Conservation (phyloP, 106 monocot genomes). For the Dendrobium chrysotoxum region DNA sequence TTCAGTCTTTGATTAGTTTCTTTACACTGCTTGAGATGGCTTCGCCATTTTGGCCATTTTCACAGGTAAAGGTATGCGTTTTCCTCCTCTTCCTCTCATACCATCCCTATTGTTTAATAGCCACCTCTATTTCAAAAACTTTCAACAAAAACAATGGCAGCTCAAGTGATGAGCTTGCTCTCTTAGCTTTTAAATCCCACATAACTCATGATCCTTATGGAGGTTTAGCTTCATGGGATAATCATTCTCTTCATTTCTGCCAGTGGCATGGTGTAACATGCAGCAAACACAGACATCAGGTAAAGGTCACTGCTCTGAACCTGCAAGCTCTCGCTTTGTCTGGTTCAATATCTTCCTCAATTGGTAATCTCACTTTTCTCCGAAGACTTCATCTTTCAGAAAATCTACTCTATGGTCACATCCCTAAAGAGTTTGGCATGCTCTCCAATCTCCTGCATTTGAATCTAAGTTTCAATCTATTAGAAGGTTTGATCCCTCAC, state of each 20-base stretch:
- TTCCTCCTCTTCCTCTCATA: not conserved
- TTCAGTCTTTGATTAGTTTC: too few species aligned
- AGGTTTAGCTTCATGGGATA: conserved; percentile 32
- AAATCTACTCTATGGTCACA: conserved; percentile 11
- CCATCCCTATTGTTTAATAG: not conserved
- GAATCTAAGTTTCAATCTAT: conserved; percentile 18
- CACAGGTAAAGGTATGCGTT: too few species aligned
- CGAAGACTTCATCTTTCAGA: too few species aligned
- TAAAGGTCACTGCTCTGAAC: conserved; percentile 15
- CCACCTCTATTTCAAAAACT: too few species aligned
- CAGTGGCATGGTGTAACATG: conserved; percentile 35
- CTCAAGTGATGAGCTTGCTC: not conserved
- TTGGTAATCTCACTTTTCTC: conserved; percentile 37
- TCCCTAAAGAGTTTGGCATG: conserved; percentile 19
- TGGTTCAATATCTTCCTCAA: conserved; percentile 18
- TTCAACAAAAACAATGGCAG: too few species aligned
- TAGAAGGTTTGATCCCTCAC: conserved; percentile 17
- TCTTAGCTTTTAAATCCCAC: conserved; percentile 31
- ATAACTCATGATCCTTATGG: conserved; percentile 6
- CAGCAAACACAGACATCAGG: not conserved
- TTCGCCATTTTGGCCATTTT: too few species aligned
- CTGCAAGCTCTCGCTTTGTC: conserved; percentile 12
- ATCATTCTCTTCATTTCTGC: conserved; percentile 17
- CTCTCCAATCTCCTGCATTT: conserved; percentile 11
- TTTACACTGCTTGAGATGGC: too few species aligned